Percentiles rank a stretch among this genome's conserved stretches.
These are phyloP conservation scores for Russula griseocarnosa DNA, from an alignment of 768 basidiomycete genomes.

Conservation along the genomic window DNA sequence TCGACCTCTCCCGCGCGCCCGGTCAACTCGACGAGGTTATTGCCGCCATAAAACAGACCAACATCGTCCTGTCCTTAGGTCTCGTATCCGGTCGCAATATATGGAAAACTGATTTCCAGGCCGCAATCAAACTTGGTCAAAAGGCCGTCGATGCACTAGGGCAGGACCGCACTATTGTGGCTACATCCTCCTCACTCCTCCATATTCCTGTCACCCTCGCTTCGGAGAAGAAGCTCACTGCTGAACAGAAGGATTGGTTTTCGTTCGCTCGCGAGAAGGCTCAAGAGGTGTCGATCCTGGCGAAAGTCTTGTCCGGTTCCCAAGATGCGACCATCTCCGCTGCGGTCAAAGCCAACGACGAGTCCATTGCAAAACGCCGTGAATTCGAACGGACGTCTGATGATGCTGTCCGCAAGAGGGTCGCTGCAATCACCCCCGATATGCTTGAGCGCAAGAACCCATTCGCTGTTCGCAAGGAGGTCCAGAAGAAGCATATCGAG, in stretches of 20 bases:
- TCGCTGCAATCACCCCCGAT: slow-evolving; percentile 83
- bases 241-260: slow-evolving; percentile 95
- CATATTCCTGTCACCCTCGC: slow-evolving; percentile 97
- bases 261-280: slow-evolving; percentile 98
- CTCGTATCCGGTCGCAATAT: slow-evolving; percentile 98
- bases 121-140: slow-evolving; percentile 76
- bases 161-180: slow-evolving; percentile 82
- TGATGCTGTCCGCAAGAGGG: slow-evolving; percentile 91
- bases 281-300: slow-evolving; percentile 81
- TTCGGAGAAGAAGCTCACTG: slow-evolving; percentile 84
- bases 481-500: slow-evolving; percentile 83
- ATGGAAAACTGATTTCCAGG: slow-evolving; percentile 95
- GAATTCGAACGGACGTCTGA: slow-evolving; percentile 92
- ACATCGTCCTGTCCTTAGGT: slow-evolving; percentile 84
- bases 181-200: slow-evolving; percentile 95
- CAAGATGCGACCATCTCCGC: slow-evolving; percentile 66
- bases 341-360: slow-evolving; percentile 84
- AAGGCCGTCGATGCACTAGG: slow-evolving; percentile 83
- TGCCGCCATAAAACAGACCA: slow-evolving; percentile 77
- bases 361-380: slow-evolving; percentile 89
- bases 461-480: slow-evolving; percentile 81
- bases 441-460: slow-evolving; percentile 84
- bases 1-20: slow-evolving; percentile 93
- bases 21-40: slow-evolving; percentile 80
- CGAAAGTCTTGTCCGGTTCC: slow-evolving; percentile 79